These are phyloP conservation scores for Pleurotus eryngii DNA, from an alignment of 768 basidiomycete genomes.

Conservation along the genomic window DNA sequence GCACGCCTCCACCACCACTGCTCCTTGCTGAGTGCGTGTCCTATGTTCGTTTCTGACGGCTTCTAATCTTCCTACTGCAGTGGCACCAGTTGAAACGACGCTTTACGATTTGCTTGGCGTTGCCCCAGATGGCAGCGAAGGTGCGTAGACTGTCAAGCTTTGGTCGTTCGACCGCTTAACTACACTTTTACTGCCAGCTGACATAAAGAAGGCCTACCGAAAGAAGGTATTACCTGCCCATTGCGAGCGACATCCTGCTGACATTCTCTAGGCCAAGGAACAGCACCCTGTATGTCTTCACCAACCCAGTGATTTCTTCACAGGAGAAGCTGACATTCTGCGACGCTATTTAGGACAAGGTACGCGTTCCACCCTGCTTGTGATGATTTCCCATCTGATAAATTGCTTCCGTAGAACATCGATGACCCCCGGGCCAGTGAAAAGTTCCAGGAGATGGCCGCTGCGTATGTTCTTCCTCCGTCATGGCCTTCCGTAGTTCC, in stretches of 20 bases:
- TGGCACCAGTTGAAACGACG: conserved; percentile 66
- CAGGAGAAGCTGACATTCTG: background rate
- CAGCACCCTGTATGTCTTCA: conserved; percentile 69
- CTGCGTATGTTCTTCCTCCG: conserved; percentile 58
- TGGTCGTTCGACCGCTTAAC: conserved; percentile 13
- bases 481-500: background rate
- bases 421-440: conserved; percentile 81
- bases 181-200: conserved; percentile 39
- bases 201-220: conserved; percentile 93
- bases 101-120: conserved; percentile 88
- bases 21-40: background rate
- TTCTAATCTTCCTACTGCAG: conserved; percentile 26
- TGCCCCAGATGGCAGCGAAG: conserved; percentile 63
- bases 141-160: conserved; percentile 31
- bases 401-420: conserved; percentile 56
- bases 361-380: conserved; percentile 14
- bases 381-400: background rate
- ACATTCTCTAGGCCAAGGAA: conserved; percentile 63
- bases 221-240: conserved; percentile 61
- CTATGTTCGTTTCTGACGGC: background rate
- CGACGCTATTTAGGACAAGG: conserved; percentile 60
- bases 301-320: background rate
- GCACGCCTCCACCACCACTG: background rate
- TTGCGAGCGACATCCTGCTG: conserved; percentile 14
- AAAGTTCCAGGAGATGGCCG: conserved; percentile 86